A percentile compares a stretch with the other conserved stretches of the same genome.
These are phyloP conservation scores for Rhodamnia argentea DNA, from an alignment of 345 rosid species.

Conservation along the genomic window DNA sequence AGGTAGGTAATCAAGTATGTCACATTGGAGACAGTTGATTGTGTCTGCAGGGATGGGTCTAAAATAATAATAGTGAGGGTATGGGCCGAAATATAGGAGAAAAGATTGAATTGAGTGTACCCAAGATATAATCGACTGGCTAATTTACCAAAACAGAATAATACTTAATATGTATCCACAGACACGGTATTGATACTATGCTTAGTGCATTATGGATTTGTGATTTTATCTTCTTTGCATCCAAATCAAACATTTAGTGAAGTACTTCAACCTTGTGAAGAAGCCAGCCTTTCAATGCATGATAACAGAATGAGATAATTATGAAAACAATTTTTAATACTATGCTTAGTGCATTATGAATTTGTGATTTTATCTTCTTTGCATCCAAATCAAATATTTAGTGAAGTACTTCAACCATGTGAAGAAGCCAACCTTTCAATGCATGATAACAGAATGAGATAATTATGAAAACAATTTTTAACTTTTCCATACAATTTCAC, in stretches of 20 bases:
- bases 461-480: neutral
- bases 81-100: neutral
- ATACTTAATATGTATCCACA: neutral
- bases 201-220: neutral
- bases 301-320: neutral
- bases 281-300: neutral
- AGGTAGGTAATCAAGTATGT: neutral
- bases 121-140: neutral
- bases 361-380: neutral
- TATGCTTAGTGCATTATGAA: neutral
- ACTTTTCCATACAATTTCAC: neutral
- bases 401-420: neutral
- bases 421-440: neutral
- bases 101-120: neutral
- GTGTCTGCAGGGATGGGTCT: neutral
- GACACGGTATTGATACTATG: neutral
- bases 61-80: neutral
- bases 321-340: too few relatives aligned
- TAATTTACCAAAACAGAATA: neutral
- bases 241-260: neutral
- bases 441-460: neutral
- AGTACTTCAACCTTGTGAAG: neutral
- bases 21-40: neutral
- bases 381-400: neutral
- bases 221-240: neutral